Conservation (phyloP, 2,329 filamentous ascomycete species). For the Fusarium sp. region DNA sequence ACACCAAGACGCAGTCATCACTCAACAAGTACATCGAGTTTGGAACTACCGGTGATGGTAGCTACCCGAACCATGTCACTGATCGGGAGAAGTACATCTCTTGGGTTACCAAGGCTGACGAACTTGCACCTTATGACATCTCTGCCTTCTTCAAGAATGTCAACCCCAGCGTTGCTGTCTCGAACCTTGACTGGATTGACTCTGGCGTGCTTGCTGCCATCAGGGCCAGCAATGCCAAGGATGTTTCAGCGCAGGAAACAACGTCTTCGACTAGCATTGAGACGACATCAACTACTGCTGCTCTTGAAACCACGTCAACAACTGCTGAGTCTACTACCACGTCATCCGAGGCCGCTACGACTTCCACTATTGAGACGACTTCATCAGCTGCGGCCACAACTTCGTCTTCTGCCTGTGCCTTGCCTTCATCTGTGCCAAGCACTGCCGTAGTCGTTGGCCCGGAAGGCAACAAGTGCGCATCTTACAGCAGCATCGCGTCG, state of each 20-base stretch:
- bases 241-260: not conserved
- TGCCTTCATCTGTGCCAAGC: constrained; percentile 35
- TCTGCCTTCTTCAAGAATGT: constrained; percentile 22
- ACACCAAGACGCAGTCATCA: constrained; percentile 45
- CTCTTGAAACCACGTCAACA: not conserved
- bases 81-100: constrained; percentile 49
- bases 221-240: constrained; percentile 29
- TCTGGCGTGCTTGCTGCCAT: constrained; percentile 30
- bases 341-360: not conserved
- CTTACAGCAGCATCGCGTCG: constrained; percentile 55
- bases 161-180: constrained; percentile 21
- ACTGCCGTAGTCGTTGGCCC: constrained; percentile 54
- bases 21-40: constrained; percentile 55
- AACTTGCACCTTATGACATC: constrained; percentile 43
- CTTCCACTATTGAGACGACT: not conserved
- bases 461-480: constrained; percentile 50
- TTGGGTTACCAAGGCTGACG: constrained; percentile 44
- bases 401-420: not conserved
- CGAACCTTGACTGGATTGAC: constrained; percentile 34
- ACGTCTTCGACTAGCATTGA: not conserved
- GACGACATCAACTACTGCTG: not conserved
- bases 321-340: not conserved
- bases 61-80: constrained; percentile 50
- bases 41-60: constrained; percentile 51
- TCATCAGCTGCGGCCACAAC: constrained; percentile 6